Base-by-base conservation (phyloP, 768 basidiomycete genomes). In the Epithele typhae region DNA sequence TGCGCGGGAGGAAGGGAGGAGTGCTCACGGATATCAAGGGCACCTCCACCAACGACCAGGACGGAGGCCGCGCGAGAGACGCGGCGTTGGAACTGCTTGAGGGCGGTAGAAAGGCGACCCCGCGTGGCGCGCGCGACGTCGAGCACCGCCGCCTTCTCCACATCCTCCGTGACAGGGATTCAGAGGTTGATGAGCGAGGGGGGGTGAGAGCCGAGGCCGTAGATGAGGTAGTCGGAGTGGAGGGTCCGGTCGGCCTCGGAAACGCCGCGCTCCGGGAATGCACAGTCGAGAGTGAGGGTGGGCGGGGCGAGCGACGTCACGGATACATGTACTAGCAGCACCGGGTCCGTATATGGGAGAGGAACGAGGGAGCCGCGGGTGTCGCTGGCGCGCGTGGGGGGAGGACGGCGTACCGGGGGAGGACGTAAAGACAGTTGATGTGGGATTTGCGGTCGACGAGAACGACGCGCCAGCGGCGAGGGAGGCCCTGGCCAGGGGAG, bases 1-100 rank as follows among this genome's bases (percentile, higher is more conserved):
- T n/a, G n/a, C n/a, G n/a, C n/a, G n/a, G n/a, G n/a, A 30, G 27
- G 14, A 30, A 7, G 14, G 14, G 27, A 7, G 27, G 14, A 27
- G 24, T 14, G 71, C 79, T 54, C 59, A 84, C 82, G 82, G 22
- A 87, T 78, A 3, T 84, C 86, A 8, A 87, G 73, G 1, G 86
- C 82, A 0, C 87, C 86, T 9, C 82, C 85, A 2, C 87, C 86
- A 2, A 87, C 74, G 12, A 87, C 73, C 6, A 87, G 71, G 3
- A 88, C 70, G 34, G 71, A 76, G 1, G 60, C 64, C 0, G 81
- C 72, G 2, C 59, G 62, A 42, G 73, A 64, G 40, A 87, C 68
- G 3, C 65, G 60, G 25, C 59, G 58, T 55, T 84, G 83, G 45
- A 72, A 70, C n/a, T 65, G 60, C 49, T 66, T 67, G 35, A 84